These are phyloP conservation scores for Lactuca sativa DNA, from an alignment of 129 eudicot genomes.

Conservation along the genomic window DNA sequence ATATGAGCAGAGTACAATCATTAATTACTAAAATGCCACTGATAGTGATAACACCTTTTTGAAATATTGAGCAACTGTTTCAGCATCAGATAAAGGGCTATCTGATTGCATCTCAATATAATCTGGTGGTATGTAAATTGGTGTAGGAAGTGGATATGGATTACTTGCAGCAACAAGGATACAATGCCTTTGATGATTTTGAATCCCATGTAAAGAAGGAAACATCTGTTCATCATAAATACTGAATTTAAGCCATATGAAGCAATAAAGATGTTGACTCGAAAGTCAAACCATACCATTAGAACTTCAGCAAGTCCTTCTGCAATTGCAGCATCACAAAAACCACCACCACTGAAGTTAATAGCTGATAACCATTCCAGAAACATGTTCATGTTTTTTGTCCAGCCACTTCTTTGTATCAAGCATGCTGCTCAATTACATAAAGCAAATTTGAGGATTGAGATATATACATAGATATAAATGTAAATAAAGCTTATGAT, in stretches of 20 bases:
- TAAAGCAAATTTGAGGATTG: too few relatives aligned
- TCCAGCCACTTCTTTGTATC: slow-evolving; percentile 23
- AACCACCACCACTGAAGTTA: slow-evolving; percentile 24
- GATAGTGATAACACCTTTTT: neutral
- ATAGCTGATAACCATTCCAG: slow-evolving; percentile 21
- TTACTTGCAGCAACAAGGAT: slow-evolving; percentile 29
- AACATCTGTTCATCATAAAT: slow-evolving; percentile 15
- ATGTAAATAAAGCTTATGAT: neutral
- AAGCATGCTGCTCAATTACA: slow-evolving; percentile 7
- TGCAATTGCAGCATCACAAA: slow-evolving; percentile 25
- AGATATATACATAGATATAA: neutral
- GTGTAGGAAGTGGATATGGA: slow-evolving; percentile 15
- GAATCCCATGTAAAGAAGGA: slow-evolving; percentile 7
- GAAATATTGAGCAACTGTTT: slow-evolving; percentile 12
- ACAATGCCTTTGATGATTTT: slow-evolving; percentile 21
- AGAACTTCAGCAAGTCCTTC: slow-evolving; percentile 28
- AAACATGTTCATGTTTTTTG: slow-evolving; percentile 18
- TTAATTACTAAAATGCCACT: neutral
- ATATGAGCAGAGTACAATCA: neutral
- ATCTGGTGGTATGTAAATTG: slow-evolving; percentile 2
- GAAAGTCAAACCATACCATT: slow-evolving; percentile 8
- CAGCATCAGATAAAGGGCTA: slow-evolving; percentile 1
- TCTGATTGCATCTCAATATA: neutral
- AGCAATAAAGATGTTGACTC: neutral
- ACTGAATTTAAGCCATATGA: too few relatives aligned